These are phyloP conservation scores for Candolleomyces aberdarensis DNA, from an alignment of 768 basidiomycete species.

Conservation along the genomic window DNA sequence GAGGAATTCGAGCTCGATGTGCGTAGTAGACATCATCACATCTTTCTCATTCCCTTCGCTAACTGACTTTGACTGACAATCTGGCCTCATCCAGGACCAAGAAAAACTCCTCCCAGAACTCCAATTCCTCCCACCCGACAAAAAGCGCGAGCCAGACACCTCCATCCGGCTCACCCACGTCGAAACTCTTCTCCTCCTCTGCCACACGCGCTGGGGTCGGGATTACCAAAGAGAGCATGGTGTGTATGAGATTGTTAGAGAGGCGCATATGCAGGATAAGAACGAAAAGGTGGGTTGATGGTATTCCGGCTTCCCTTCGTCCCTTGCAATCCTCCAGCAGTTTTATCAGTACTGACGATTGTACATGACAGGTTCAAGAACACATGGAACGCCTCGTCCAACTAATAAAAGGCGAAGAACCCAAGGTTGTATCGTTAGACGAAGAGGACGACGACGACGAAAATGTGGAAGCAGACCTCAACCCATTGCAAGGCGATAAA, in stretches of 20 bases:
- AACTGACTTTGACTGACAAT: not conserved
- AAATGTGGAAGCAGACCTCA: conserved; percentile 23
- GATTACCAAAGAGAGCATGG: conserved; percentile 77
- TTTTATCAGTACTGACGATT: too few relatives aligned
- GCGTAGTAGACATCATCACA: conserved; percentile 10
- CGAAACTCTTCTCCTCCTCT: conserved; percentile 87
- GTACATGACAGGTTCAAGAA: conserved; percentile 64
- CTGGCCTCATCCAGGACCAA: conserved; percentile 56
- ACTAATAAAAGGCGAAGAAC: conserved; percentile 79
- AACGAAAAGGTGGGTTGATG: conserved; percentile 62
- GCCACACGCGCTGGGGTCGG: conserved; percentile 86
- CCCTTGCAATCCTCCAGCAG: not conserved
- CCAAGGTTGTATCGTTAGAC: conserved; percentile 40
- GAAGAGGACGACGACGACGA: conserved; percentile 11
- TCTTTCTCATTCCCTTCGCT: not conserved
- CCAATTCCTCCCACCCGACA: conserved; percentile 85
- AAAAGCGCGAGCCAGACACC: conserved; percentile 77
- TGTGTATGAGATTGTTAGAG: conserved; percentile 82
- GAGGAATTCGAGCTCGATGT: conserved; percentile 95
- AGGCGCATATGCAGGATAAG: conserved; percentile 72
- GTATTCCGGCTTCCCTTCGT: not conserved
- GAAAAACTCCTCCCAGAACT: conserved; percentile 80
- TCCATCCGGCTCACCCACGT: conserved; percentile 77
- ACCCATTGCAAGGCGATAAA: conserved; percentile 6
- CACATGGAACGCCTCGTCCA: conserved; percentile 87